Percentiles rank a stretch among this genome's conserved stretches.
Evolutionary conservation across 495 filamentous ascomycete species (phyloP).

Genomic region (Cudoniella acicularis): DNA sequence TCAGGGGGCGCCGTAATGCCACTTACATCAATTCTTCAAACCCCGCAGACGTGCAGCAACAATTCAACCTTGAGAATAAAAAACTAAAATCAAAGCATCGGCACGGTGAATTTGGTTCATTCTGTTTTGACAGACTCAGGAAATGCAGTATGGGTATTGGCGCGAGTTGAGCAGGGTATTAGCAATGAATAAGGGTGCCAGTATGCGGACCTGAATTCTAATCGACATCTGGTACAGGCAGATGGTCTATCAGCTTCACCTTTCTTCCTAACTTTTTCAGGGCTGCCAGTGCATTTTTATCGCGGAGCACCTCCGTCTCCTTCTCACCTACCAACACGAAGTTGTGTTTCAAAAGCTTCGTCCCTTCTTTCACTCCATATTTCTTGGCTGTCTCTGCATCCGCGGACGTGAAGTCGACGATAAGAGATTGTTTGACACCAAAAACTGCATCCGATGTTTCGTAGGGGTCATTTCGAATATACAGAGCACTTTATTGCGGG

Average conservation of each 20-base stretch:
- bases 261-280: constrained; percentile 66
- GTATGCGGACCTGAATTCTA: too few species aligned
- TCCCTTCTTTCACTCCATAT: constrained; percentile 68
- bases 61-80: too few species aligned
- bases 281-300: constrained; percentile 68
- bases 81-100: too few species aligned
- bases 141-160: too few species aligned
- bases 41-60: too few species aligned
- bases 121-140: too few species aligned
- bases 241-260: constrained; percentile 74
- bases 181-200: too few species aligned
- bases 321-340: constrained; percentile 70
- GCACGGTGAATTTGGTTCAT: too few species aligned
- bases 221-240: constrained; percentile 78
- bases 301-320: constrained; percentile 66
- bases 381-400: constrained; percentile 55
- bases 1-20: too few species aligned
- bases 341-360: constrained; percentile 62
- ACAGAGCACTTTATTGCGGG: constrained; percentile 60
- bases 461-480: constrained; percentile 79
- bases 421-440: constrained; percentile 81
- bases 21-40: too few species aligned
- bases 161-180: too few species aligned
- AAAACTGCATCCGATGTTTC: constrained; percentile 91
- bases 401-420: constrained; percentile 67